phyloP scores from a whole-genome alignment of 23 red algal genomes.

The Gracilaria domingensis region DNA sequence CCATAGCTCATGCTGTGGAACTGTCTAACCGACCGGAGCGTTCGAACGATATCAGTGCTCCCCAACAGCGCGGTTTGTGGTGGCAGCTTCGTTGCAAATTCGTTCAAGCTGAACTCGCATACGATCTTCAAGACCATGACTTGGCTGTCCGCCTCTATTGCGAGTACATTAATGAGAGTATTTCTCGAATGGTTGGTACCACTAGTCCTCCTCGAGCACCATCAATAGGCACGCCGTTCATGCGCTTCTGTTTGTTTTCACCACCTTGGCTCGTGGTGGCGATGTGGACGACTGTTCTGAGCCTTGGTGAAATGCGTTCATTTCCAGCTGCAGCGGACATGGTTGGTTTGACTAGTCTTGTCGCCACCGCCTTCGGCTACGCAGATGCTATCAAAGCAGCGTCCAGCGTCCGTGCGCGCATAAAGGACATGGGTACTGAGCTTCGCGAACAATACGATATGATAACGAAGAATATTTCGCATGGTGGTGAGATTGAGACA shows the following conservation, averaged over 20 bases:
- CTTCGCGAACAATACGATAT: conserved; percentile 53
- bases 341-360: conserved; percentile 50
- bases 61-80: conserved; percentile 58
- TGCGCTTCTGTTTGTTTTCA: conserved; percentile 73
- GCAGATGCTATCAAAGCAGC: conserved; percentile 57
- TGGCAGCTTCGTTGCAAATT: conserved; percentile 73
- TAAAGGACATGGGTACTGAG: conserved; percentile 58
- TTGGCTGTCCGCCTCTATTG: conserved; percentile 54
- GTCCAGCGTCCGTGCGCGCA: conserved; percentile 20
- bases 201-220: conserved; percentile 29
- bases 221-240: conserved; percentile 44
- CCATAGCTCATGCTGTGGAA: conserved; percentile 38
- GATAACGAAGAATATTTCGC: conserved; percentile 55
- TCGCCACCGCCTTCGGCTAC: conserved; percentile 66
- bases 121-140: conserved; percentile 50
- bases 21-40: background rate
- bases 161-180: conserved; percentile 55
- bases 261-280: conserved; percentile 60
- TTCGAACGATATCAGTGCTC: conserved; percentile 11
- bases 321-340: conserved; percentile 67
- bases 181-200: conserved; percentile 58
- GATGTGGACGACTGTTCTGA: conserved; percentile 62
- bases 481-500: conserved; percentile 46
- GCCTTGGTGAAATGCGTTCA: conserved; percentile 58
- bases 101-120: conserved; percentile 54